Conservation (phyloP, 1,284 basidiomycete genomes). For the Neonothopanus nambi region DNA sequence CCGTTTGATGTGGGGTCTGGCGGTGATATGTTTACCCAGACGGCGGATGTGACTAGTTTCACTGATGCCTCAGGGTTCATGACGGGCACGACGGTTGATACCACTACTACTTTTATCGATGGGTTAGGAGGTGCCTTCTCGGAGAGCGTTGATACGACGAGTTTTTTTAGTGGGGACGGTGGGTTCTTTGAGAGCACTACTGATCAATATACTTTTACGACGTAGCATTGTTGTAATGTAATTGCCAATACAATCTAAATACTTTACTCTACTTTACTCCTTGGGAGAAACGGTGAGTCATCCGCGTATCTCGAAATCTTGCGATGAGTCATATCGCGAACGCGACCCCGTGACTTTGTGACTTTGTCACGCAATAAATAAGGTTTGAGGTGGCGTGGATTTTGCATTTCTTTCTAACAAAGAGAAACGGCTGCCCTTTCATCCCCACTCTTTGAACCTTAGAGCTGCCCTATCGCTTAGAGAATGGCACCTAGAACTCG, state of each 20-base stretch:
- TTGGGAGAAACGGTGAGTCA: no score
- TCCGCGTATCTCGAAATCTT: no score
- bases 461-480: no score
- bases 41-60: no score
- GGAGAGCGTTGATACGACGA: not conserved
- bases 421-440: not conserved
- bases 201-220: no score
- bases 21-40: no score
- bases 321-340: no score
- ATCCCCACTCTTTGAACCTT: not conserved
- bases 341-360: not conserved
- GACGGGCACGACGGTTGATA: conserved; percentile 1
- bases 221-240: no score
- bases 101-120: not conserved
- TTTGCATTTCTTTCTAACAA: not conserved
- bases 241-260: no score
- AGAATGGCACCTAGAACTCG: conserved; percentile 21
- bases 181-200: no score
- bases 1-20: no score
- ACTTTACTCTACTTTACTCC: no score
- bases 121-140: not conserved
- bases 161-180: not conserved
- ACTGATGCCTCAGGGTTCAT: not conserved
- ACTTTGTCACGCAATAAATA: not conserved
- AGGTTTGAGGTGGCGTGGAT: conserved; percentile 1